phyloP scores from a whole-genome alignment of 2,329 filamentous ascomycete species.

The Dryadomyces quercus-mongolicae region DNA sequence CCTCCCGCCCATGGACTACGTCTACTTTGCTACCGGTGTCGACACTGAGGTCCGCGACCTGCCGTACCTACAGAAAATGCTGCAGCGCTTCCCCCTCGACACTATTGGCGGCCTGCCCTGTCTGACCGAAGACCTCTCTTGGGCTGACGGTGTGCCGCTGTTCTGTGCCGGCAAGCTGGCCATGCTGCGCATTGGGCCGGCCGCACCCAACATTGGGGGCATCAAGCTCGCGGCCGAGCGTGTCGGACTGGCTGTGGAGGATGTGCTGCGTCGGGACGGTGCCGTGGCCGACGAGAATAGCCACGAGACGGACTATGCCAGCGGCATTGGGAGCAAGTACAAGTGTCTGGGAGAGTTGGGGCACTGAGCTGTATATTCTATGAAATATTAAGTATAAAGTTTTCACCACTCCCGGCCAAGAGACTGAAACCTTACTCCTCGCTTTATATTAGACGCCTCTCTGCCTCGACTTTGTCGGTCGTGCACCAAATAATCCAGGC shows the following conservation, averaged over 20 bases:
- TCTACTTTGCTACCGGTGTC: constrained; percentile 67
- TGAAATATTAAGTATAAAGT: no score
- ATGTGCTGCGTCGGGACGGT: not conserved
- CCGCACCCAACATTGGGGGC: constrained; percentile 11
- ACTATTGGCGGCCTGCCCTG: constrained; percentile 57
- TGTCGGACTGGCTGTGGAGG: constrained; percentile 4
- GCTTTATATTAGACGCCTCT: not conserved
- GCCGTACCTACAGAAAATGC: constrained; percentile 48
- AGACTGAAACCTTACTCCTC: not conserved
- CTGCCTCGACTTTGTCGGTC: not conserved
- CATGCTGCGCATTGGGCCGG: constrained; percentile 10
- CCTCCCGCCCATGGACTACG: constrained; percentile 50
- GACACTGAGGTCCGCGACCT: constrained; percentile 49
- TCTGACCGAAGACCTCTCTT: constrained; percentile 65
- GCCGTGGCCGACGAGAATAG: not conserved
- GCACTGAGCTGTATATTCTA: not conserved
- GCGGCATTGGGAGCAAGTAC: constrained; percentile 10
- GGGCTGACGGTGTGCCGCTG: constrained; percentile 56
- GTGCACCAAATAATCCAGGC: not conserved
- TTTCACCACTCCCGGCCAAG: no score
- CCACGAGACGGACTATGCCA: constrained; percentile 5
- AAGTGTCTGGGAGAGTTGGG: constrained; percentile 3
- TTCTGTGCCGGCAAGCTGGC: constrained; percentile 12
- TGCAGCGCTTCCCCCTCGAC: constrained; percentile 46
- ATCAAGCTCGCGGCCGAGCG: constrained; percentile 11